Evolutionary conservation across 2,329 filamentous ascomycete genomes (phyloP).

Genomic region (Pseudocercospora cruenta): DNA sequence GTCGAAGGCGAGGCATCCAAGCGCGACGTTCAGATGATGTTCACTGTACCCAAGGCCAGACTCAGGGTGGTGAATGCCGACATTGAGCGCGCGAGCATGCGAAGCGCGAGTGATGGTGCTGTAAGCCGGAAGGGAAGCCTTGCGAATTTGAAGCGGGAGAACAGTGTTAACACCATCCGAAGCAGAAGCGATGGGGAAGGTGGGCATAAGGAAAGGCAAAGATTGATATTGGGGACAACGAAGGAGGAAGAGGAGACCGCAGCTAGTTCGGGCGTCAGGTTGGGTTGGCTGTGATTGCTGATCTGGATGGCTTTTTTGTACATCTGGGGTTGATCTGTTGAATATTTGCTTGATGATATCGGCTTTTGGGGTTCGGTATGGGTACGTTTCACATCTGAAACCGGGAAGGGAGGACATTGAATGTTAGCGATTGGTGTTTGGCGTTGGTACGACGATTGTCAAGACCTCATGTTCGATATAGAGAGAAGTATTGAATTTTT

Average conservation of each 20-base stretch:
- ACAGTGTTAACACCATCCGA: constrained; percentile 21
- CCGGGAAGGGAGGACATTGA: not conserved
- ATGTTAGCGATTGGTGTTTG: constrained; percentile 7
- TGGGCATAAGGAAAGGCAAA: constrained; percentile 5
- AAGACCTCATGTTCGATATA: not conserved
- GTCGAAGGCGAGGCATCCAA: constrained; percentile 53
- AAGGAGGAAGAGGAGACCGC: constrained; percentile 6
- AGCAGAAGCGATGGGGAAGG: constrained; percentile 22
- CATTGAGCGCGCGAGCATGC: constrained; percentile 45
- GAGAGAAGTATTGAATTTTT: not conserved
- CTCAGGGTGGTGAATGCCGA: constrained; percentile 88
- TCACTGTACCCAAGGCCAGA: constrained; percentile 86
- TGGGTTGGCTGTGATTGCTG: not conserved
- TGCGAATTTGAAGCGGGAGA: constrained; percentile 19
- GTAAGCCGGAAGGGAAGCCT: constrained; percentile 27
- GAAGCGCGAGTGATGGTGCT: constrained; percentile 39
- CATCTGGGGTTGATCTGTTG: not conserved
- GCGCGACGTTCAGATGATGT: constrained; percentile 68
- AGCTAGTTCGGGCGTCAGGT: not conserved
- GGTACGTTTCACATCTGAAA: not conserved
- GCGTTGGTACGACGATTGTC: not conserved
- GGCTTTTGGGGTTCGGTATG: not conserved
- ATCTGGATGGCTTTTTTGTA: not conserved
- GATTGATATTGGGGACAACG: constrained; percentile 2
- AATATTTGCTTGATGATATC: not conserved